A percentile compares a stretch with the other conserved stretches of the same genome.
phyloP scores from a whole-genome alignment of 2,329 filamentous ascomycete genomes.

The Xylaria hypoxylon region DNA sequence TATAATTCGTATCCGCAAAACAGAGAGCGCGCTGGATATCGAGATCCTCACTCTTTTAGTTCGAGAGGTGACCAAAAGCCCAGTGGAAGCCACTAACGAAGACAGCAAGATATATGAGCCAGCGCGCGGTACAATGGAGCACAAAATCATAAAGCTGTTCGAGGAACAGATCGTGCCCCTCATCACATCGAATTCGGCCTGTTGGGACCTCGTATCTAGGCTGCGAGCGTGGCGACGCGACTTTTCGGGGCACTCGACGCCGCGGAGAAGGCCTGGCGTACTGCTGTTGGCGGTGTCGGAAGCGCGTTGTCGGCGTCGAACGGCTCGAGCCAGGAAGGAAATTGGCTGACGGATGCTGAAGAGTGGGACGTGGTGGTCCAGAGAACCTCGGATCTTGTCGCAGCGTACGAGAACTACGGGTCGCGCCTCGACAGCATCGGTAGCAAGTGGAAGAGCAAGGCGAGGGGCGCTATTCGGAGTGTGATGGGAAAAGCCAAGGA shows the following conservation, averaged over 20 bases:
- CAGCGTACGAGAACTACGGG: constrained; percentile 84
- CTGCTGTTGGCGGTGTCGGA: constrained; percentile 67
- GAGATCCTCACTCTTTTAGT: constrained; percentile 79
- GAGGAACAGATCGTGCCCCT: constrained; percentile 82
- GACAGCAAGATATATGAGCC: constrained; percentile 54
- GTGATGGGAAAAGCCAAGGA: constrained; percentile 86
- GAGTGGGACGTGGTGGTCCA: constrained; percentile 80
- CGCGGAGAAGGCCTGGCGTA: constrained; percentile 90
- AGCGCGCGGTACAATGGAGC: constrained; percentile 69
- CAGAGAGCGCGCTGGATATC: constrained; percentile 82
- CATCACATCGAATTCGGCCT: constrained; percentile 80
- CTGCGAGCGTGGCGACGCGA: constrained; percentile 80
- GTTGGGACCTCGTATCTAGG: constrained; percentile 81
- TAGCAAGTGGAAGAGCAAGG: constrained; percentile 88
- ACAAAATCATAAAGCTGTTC: constrained; percentile 76
- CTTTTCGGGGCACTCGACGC: constrained; percentile 81
- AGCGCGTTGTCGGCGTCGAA: constrained; percentile 59
- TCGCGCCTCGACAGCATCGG: constrained; percentile 74
- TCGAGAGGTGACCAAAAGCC: constrained; percentile 68
- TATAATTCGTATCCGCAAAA: constrained; percentile 80
- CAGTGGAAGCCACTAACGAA: constrained; percentile 48
- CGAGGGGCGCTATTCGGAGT: constrained; percentile 82
- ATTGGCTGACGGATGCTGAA: constrained; percentile 68
- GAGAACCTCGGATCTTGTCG: constrained; percentile 83
- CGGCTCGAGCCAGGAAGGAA: constrained; percentile 43